A percentile compares a stretch with the other conserved stretches of the same genome.
Evolutionary conservation across 2,329 filamentous ascomycete species (phyloP).

Genomic region (Bipolaris bicolor): DNA sequence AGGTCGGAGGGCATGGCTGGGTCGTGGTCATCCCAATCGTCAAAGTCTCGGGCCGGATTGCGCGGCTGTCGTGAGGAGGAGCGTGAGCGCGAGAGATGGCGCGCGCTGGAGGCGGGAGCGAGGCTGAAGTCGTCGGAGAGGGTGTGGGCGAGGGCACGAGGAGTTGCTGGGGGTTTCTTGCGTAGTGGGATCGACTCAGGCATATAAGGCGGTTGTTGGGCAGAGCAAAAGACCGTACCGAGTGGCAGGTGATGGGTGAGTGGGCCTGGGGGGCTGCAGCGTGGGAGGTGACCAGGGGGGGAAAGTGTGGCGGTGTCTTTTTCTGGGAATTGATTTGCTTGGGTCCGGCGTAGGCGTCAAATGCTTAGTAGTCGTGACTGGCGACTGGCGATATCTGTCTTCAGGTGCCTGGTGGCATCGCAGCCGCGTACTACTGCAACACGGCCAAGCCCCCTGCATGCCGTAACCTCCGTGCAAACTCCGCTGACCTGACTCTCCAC

Average conservation of each 20-base stretch:
- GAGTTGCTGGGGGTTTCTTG: conserved; percentile 33
- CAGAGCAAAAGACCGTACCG: conserved; percentile 23
- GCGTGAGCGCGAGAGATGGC: conserved; percentile 28
- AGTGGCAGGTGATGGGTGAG: conserved; percentile 15
- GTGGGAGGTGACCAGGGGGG: conserved; percentile 12
- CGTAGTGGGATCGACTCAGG: conserved; percentile 46
- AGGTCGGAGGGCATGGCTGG: conserved; percentile 58
- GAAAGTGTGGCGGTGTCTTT: background rate
- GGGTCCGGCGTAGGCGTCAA: background rate
- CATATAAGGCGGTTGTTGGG: conserved; percentile 42
- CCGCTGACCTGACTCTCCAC: conserved; percentile 1
- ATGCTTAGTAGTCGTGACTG: background rate
- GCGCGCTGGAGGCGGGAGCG: conserved; percentile 27
- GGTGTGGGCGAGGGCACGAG: conserved; percentile 23
- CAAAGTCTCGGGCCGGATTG: conserved; percentile 49
- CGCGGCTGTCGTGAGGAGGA: conserved; percentile 29
- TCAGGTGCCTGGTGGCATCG: background rate
- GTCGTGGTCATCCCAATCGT: conserved; percentile 55
- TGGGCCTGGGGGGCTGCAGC: conserved; percentile 7
- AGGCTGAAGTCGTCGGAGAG: conserved; percentile 25
- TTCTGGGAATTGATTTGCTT: background rate
- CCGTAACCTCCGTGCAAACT: conserved; percentile 12
- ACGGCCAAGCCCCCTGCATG: conserved; percentile 22
- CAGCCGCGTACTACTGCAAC: background rate
- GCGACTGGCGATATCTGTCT: conserved; percentile 19